phyloP scores from a whole-genome alignment of 768 basidiomycete species.

The Lentinula guzmanii region DNA sequence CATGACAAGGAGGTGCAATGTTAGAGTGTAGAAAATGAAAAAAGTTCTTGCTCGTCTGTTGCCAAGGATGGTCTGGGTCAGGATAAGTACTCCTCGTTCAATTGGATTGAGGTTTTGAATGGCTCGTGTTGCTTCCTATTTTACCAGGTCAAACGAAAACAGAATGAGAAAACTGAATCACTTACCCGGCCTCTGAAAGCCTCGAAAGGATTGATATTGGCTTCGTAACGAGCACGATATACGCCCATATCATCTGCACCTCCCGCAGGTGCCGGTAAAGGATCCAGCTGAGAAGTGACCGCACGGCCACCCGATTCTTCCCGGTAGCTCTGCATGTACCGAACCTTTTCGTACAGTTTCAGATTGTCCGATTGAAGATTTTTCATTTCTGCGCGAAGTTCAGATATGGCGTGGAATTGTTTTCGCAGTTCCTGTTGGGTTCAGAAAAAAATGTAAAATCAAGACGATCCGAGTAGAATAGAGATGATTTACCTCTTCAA shows the following conservation, averaged over 20 bases:
- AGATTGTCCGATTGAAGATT: slow-evolving; percentile 91
- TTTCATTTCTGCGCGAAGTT: slow-evolving; percentile 89
- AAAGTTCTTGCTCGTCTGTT: slow-evolving; percentile 86
- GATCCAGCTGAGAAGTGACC: slow-evolving; percentile 61
- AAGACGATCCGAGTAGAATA: background rate
- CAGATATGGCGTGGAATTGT: slow-evolving; percentile 92
- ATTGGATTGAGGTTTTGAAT: slow-evolving; percentile 88
- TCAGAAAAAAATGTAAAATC: background rate
- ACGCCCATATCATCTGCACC: slow-evolving; percentile 72
- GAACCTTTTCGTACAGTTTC: slow-evolving; percentile 97
- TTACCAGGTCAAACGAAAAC: background rate
- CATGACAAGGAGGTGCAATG: slow-evolving; percentile 76
- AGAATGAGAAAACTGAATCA: slow-evolving; percentile 10
- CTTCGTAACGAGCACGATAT: slow-evolving; percentile 90
- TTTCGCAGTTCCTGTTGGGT: slow-evolving; percentile 77
- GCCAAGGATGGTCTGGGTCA: slow-evolving; percentile 83
- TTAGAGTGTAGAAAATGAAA: slow-evolving; percentile 83
- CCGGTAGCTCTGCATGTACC: slow-evolving; percentile 96
- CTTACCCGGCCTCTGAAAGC: slow-evolving; percentile 91
- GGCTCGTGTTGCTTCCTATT: slow-evolving; percentile 89
- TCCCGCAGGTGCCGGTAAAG: slow-evolving; percentile 45
- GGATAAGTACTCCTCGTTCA: slow-evolving; percentile 78
- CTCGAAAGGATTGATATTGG: slow-evolving; percentile 98
- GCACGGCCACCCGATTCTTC: slow-evolving; percentile 59
- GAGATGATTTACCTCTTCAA: slow-evolving; percentile 72